Percentiles rank a stretch among this genome's conserved stretches.
phyloP scores from a whole-genome alignment of 2,329 filamentous ascomycete genomes.

The Cercospora citrullina region DNA sequence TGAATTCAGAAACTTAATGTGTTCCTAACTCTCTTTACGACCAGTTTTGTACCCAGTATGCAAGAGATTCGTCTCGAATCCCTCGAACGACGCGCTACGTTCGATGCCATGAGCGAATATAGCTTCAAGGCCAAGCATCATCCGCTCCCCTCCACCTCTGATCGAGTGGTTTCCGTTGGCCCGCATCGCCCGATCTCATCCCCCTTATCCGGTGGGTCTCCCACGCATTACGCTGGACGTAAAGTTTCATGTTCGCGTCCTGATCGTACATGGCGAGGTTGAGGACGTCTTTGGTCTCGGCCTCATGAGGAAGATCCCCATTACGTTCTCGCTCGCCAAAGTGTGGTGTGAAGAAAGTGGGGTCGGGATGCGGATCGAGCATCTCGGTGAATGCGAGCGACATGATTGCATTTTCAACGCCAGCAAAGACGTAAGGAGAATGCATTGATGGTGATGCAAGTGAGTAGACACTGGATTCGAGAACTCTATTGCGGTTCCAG shows the following conservation, averaged over 20 bases:
- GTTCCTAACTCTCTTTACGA: too few species aligned
- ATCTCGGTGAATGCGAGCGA: slow-evolving; percentile 47
- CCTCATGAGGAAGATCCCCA: not conserved
- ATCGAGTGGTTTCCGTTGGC: slow-evolving; percentile 34
- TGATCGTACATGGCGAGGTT: slow-evolving; percentile 52
- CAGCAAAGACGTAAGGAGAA: slow-evolving; percentile 51
- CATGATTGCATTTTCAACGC: slow-evolving; percentile 49
- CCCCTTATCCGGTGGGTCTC: slow-evolving; percentile 29
- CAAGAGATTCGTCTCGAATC: too few species aligned
- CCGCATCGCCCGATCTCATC: slow-evolving; percentile 14
- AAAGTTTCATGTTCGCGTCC: slow-evolving; percentile 42
- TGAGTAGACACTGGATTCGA: slow-evolving; percentile 50
- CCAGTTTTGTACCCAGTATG: too few species aligned
- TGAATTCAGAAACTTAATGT: too few species aligned
- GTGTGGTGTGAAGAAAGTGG: slow-evolving; percentile 35
- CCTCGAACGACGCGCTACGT: too few species aligned
- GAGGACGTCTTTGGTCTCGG: slow-evolving; percentile 39
- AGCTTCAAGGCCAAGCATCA: slow-evolving; percentile 16
- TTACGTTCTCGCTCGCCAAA: not conserved
- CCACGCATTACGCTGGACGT: slow-evolving; percentile 42
- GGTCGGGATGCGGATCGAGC: slow-evolving; percentile 47
- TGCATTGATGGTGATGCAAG: slow-evolving; percentile 48
- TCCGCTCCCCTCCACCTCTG: slow-evolving; percentile 41
- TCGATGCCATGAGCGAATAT: not conserved
- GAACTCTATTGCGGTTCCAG: slow-evolving; percentile 25